Conservation (phyloP, 805 yeast species). For the Nakazawaea ishiwadae region DNA sequence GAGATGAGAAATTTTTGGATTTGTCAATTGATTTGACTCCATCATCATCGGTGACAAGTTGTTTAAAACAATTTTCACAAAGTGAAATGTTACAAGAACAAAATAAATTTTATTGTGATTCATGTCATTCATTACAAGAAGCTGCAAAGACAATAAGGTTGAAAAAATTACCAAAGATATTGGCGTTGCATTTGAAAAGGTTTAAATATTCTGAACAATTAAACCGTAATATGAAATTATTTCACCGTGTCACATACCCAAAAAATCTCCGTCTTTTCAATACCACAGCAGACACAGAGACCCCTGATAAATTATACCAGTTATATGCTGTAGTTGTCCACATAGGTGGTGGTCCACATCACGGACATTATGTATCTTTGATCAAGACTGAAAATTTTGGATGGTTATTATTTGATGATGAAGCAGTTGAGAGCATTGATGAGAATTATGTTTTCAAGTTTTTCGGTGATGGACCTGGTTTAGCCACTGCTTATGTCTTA, state of each 20-base stretch:
- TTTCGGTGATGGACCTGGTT: constrained; percentile 82
- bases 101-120: constrained; percentile 91
- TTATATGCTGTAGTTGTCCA: constrained; percentile 86
- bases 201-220: constrained; percentile 86
- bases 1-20: constrained; percentile 85
- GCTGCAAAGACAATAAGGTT: constrained; percentile 88
- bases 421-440: constrained; percentile 84
- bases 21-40: constrained; percentile 79
- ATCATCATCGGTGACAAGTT: constrained; percentile 69
- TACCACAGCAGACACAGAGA: constrained; percentile 52
- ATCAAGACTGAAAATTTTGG: constrained; percentile 75
- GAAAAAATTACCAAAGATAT: constrained; percentile 67
- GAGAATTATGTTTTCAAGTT: constrained; percentile 79
- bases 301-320: constrained; percentile 64
- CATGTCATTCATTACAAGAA: constrained; percentile 86
- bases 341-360: constrained; percentile 96
- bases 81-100: constrained; percentile 81
- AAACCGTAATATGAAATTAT: constrained; percentile 78
- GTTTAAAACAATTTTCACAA: constrained; percentile 76
- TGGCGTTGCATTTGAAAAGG: constrained; percentile 84
- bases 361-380: constrained; percentile 90
- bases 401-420: constrained; percentile 95
- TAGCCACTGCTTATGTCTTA: constrained; percentile 87
- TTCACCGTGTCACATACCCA: constrained; percentile 82
- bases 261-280: constrained; percentile 63